These are phyloP conservation scores for Echites panduratus DNA, from an alignment of 257 asterid species.

Conservation along the genomic window DNA sequence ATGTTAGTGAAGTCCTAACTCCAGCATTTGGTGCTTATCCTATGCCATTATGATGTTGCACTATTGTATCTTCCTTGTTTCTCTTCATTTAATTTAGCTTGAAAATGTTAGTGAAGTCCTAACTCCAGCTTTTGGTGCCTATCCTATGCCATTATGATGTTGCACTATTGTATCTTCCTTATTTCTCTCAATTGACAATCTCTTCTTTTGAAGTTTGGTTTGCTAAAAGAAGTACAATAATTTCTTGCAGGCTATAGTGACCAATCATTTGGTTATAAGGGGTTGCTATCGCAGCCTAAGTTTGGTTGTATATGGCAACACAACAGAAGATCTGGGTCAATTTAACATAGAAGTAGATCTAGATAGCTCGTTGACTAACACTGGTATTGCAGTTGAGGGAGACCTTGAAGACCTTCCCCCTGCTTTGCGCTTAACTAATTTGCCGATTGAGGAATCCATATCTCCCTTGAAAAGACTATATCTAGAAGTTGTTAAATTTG, in stretches of 20 bases:
- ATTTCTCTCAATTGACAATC: neutral
- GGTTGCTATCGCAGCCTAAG: conserved; percentile 97
- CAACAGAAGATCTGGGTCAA: conserved; percentile 93
- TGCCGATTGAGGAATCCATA: conserved; percentile 57
- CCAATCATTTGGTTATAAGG: conserved; percentile 90
- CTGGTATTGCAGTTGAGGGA: conserved; percentile 70
- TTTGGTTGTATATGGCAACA: conserved; percentile 92
- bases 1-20: neutral
- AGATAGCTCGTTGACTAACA: conserved; percentile 72
- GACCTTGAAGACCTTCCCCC: conserved; percentile 89
- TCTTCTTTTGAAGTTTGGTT: conserved; percentile 1
- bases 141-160: neutral
- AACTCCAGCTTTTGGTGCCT: neutral
- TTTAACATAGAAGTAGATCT: conserved; percentile 88
- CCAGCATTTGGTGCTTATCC: neutral
- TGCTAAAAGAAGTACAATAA: conserved; percentile 18
- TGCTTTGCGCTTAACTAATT: conserved; percentile 62
- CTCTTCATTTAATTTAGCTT: too few relatives aligned
- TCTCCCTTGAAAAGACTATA: conserved; percentile 58
- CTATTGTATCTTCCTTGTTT: neutral
- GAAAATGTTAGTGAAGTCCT: neutral
- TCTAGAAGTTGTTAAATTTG: conserved; percentile 34
- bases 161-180: too few relatives aligned
- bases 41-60: neutral
- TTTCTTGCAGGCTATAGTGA: conserved; percentile 67